phyloP scores from a whole-genome alignment of 306 rosid species.

The Quercus mongolica region DNA sequence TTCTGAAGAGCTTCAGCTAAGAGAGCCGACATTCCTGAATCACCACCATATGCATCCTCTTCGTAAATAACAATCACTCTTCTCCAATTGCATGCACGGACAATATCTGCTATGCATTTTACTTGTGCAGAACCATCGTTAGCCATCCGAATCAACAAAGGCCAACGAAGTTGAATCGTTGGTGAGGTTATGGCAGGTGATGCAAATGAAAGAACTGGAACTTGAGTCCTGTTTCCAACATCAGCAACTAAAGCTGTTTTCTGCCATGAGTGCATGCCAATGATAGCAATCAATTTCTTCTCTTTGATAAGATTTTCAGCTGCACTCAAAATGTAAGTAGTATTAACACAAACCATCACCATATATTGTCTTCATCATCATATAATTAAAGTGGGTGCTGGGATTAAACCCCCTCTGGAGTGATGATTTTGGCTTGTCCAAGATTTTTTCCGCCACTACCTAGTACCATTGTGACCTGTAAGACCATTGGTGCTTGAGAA shows the following conservation, averaged over 20 bases:
- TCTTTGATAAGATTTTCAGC: conserved; percentile 27
- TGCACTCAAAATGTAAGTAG: conserved; percentile 9
- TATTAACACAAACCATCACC: no score
- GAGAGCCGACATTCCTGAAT: conserved; percentile 16
- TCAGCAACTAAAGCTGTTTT: conserved; percentile 59
- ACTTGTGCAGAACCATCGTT: conserved; percentile 26
- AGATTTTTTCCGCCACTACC: no score
- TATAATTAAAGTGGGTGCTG: no score
- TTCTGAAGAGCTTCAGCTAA: conserved; percentile 29
- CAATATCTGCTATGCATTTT: conserved; percentile 50
- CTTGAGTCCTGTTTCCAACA: conserved; percentile 35
- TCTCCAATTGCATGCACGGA: conserved; percentile 26
- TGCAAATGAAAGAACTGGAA: conserved; percentile 50
- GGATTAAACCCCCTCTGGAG: no score
- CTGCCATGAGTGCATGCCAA: conserved; percentile 54
- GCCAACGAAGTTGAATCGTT: conserved; percentile 38
- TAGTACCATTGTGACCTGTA: no score
- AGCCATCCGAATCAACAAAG: conserved; percentile 48
- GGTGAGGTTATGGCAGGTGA: conserved; percentile 31
- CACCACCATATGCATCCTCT: conserved; percentile 24
- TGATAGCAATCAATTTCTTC: conserved; percentile 30
- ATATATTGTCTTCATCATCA: no score
- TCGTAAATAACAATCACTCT: conserved; percentile 50
- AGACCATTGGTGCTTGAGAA: no score
- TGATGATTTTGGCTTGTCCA: no score